A percentile compares a stretch with the other conserved stretches of the same genome.
Conservation (phyloP, 2,329 filamentous ascomycete species). For the Immersiporthe knoxdaviesiana region DNA sequence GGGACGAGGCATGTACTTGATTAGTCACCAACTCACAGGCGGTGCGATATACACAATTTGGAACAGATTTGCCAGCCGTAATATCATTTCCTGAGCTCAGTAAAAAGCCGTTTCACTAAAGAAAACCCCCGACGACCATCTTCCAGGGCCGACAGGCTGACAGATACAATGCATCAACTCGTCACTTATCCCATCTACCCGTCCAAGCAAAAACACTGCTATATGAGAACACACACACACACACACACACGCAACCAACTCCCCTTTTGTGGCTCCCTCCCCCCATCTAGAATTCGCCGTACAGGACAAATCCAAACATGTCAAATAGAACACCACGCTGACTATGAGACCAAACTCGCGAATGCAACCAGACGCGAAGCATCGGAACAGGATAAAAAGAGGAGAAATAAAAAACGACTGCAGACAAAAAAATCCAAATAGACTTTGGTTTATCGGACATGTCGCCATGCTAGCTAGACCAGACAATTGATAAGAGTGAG, state of each 20-base stretch:
- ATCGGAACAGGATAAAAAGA: slow-evolving; percentile 27
- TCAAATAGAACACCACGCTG: slow-evolving; percentile 1
- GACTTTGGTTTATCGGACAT: slow-evolving; percentile 7
- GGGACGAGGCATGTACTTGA: no score
- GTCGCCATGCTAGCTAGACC: slow-evolving; percentile 25
- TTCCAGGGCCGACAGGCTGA: slow-evolving; percentile 16
- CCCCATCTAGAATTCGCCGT: slow-evolving; percentile 8
- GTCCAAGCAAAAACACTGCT: slow-evolving; percentile 6
- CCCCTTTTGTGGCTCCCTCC: not conserved
- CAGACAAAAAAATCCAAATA: slow-evolving; percentile 31
- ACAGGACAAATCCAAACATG: slow-evolving; percentile 30
- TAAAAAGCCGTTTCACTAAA: slow-evolving; percentile 1
- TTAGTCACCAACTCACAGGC: not conserved
- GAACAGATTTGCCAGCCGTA: slow-evolving; percentile 21
- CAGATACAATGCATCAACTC: slow-evolving; percentile 20
- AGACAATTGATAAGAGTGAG: not conserved
- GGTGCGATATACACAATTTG: not conserved
- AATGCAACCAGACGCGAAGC: slow-evolving; percentile 23
- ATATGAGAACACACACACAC: no score
- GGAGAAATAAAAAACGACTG: not conserved
- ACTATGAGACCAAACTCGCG: slow-evolving; percentile 10
- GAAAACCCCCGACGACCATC: slow-evolving; percentile 9
- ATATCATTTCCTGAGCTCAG: slow-evolving; percentile 26
- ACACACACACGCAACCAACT: not conserved
- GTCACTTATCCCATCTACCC: slow-evolving; percentile 12